Evolutionary conservation across 352 stramenopile genomes (phyloP).

Genomic region (Pythium volutum): DNA sequence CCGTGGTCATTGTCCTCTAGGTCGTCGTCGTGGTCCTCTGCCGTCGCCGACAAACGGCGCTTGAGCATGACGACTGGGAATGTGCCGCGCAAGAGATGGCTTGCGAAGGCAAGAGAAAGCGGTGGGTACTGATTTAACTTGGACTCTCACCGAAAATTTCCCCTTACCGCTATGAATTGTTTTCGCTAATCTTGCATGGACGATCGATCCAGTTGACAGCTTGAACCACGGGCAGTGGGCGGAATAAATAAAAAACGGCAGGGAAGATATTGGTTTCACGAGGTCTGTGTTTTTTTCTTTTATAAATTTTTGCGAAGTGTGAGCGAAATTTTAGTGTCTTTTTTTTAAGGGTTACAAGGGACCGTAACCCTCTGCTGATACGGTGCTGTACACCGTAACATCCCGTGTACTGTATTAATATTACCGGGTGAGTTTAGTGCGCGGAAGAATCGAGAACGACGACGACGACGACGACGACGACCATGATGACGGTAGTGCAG

Average conservation of each 20-base stretch:
- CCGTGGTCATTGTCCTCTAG: not conserved
- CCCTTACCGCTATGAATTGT: not conserved
- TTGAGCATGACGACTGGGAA: conserved; percentile 5
- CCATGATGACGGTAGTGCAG: conserved; percentile 27
- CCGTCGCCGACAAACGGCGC: conserved; percentile 5
- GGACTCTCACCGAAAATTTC: not conserved
- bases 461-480: not conserved
- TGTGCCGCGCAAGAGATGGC: not conserved
- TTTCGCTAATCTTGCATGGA: conserved; percentile 14
- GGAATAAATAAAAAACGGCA: not conserved
- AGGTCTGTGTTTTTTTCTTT: conserved; percentile 9
- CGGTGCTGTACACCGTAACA: no score
- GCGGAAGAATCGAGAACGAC: not conserved
- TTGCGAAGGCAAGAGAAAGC: not conserved
- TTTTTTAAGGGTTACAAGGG: not conserved
- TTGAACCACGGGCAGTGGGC: not conserved
- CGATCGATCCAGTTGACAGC: conserved; percentile 13
- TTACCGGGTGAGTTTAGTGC: no score
- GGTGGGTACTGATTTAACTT: conserved; percentile 9
- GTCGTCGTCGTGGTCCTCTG: not conserved
- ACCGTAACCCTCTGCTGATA: not conserved
- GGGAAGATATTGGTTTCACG: not conserved
- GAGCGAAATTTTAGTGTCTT: no score
- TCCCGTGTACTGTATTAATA: no score
- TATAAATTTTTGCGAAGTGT: no score